phyloP scores from a whole-genome alignment of 1,284 basidiomycete genomes.

The Bjerkandera adusta region DNA sequence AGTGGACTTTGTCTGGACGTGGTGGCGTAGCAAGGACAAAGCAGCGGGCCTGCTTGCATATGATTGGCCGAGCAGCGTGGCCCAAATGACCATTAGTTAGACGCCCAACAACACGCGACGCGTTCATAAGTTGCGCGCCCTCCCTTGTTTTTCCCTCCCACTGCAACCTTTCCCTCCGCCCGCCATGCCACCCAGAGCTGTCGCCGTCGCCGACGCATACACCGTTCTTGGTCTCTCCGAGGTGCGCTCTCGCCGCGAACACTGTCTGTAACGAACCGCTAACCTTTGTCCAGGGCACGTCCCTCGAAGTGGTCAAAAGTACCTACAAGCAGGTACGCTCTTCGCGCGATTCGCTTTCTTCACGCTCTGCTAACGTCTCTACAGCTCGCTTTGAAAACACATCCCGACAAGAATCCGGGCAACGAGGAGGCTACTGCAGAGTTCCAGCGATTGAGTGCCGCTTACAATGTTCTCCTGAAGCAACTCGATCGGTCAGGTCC shows the following conservation, averaged over 20 bases:
- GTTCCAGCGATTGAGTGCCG: conserved; percentile 67
- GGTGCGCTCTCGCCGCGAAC: conserved; percentile 26
- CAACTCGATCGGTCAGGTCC: conserved; percentile 43
- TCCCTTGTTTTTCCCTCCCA: conserved; percentile 13
- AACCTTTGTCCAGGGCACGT: conserved; percentile 44
- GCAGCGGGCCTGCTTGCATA: no score
- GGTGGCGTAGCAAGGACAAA: neutral
- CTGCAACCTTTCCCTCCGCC: neutral
- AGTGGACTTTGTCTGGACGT: neutral
- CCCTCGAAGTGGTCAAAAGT: conserved; percentile 60
- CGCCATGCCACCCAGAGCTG: conserved; percentile 37
- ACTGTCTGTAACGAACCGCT: conserved; percentile 5
- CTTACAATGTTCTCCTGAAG: conserved; percentile 58
- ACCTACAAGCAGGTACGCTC: conserved; percentile 61
- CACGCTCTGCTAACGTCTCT: neutral
- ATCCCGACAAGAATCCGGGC: conserved; percentile 73
- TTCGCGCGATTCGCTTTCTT: no score
- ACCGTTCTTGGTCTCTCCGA: conserved; percentile 53
- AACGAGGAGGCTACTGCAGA: conserved; percentile 61
- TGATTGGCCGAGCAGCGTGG: no score
- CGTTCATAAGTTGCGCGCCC: conserved; percentile 10
- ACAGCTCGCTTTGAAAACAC: conserved; percentile 63
- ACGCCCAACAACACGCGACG: conserved; percentile 16
- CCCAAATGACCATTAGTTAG: neutral
- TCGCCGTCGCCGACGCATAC: conserved; percentile 49